phyloP scores from a whole-genome alignment of 345 rosid genomes.

The Anacardium occidentale region DNA sequence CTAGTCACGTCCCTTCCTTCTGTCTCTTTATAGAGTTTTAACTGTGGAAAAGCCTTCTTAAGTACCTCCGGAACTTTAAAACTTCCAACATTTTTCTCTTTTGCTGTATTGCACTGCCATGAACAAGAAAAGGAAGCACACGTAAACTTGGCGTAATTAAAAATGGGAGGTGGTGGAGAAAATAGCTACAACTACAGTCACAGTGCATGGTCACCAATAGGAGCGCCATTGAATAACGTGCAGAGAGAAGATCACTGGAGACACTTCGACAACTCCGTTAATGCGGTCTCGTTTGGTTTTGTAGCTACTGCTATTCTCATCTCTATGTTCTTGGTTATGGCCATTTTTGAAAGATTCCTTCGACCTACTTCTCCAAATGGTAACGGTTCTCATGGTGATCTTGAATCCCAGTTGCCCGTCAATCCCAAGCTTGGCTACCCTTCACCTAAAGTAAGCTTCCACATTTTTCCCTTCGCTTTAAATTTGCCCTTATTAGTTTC shows the following conservation, averaged over 20 bases:
- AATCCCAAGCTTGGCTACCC: constrained; percentile 63
- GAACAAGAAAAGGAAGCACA: constrained; percentile 2
- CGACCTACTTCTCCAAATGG: constrained; percentile 50
- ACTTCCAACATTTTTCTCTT: not conserved
- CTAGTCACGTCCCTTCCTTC: not conserved
- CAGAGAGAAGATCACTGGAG: constrained; percentile 58
- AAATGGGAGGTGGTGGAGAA: not conserved
- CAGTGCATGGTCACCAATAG: constrained; percentile 59
- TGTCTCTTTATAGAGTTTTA: constrained; percentile 14
- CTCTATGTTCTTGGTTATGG: constrained; percentile 96
- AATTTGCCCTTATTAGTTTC: no score
- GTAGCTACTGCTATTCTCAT: constrained; percentile 98
- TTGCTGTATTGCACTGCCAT: not conserved
- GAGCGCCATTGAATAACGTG: constrained; percentile 58
- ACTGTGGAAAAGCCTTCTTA: constrained; percentile 18
- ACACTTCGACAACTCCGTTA: constrained; percentile 68
- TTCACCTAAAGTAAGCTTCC: constrained; percentile 66
- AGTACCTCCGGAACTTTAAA: constrained; percentile 26
- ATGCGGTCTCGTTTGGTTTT: constrained; percentile 90
- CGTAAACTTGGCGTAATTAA: not conserved
- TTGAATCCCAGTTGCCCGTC: constrained; percentile 58
- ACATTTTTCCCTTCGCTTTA: not conserved
- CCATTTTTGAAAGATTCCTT: constrained; percentile 79
- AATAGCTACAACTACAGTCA: not conserved
- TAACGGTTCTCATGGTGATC: constrained; percentile 35